These are phyloP conservation scores for Microdochium paspali DNA, from an alignment of 2,329 filamentous ascomycete species.

Conservation along the genomic window DNA sequence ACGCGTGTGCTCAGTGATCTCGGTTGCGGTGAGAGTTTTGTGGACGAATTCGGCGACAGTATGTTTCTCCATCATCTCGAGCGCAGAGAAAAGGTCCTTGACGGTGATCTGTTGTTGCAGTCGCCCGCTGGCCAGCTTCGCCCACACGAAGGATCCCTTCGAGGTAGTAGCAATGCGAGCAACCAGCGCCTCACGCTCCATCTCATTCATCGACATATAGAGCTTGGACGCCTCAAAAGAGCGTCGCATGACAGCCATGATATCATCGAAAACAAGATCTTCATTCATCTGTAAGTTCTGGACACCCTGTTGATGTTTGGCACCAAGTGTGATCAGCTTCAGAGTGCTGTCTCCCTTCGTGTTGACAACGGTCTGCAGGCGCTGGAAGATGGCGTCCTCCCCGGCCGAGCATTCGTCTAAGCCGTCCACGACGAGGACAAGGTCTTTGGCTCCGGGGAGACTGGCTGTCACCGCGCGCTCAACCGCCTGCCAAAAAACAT, in stretches of 20 bases:
- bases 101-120: slow-evolving; percentile 15
- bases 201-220: slow-evolving; percentile 16
- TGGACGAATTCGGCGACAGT: slow-evolving; percentile 21
- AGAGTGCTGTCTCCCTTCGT: slow-evolving; percentile 10
- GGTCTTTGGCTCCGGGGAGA: slow-evolving; percentile 19
- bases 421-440: slow-evolving; percentile 27
- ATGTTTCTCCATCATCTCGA: slow-evolving; percentile 15
- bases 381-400: slow-evolving; percentile 16
- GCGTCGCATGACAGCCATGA: slow-evolving; percentile 20
- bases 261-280: slow-evolving; percentile 24
- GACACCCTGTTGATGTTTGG: slow-evolving; percentile 7
- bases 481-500: slow-evolving; percentile 23
- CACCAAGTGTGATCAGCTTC: slow-evolving; percentile 20
- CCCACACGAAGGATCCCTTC: slow-evolving; percentile 26
- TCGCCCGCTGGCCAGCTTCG: slow-evolving; percentile 22
- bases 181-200: slow-evolving; percentile 21
- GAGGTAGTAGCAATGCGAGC: slow-evolving; percentile 21
- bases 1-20: slow-evolving; percentile 19
- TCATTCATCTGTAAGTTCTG: slow-evolving; percentile 15
- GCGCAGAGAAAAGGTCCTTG: slow-evolving; percentile 15
- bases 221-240: slow-evolving; percentile 12
- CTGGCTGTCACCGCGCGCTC: slow-evolving; percentile 16
- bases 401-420: slow-evolving; percentile 22
- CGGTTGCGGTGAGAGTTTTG: slow-evolving; percentile 12
- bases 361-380: slow-evolving; percentile 12